phyloP scores from a whole-genome alignment of 495 filamentous ascomycete genomes.

The Aspergillus saccharolyticus region DNA sequence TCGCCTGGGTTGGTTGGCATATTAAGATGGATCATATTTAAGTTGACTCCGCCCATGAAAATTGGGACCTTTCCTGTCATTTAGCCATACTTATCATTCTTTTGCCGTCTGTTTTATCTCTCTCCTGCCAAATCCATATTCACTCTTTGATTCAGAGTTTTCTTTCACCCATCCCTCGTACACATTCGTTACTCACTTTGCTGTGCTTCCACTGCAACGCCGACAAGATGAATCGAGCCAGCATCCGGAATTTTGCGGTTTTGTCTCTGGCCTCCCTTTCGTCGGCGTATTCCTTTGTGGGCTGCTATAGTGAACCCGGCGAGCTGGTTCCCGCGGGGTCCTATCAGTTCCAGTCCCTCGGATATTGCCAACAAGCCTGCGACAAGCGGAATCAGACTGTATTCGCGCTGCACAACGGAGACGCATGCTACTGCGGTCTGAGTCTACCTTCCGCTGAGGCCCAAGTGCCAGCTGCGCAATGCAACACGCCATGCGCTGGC shows the following conservation, averaged over 20 bases:
- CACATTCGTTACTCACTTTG: not conserved
- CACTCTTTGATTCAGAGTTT: not conserved
- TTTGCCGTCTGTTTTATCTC: not conserved
- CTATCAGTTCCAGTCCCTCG: slow-evolving; percentile 27
- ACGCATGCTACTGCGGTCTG: slow-evolving; percentile 35
- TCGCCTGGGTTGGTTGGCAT: not conserved
- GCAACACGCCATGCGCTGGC: slow-evolving; percentile 30
- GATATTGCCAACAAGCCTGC: slow-evolving; percentile 32
- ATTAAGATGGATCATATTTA: slow-evolving; percentile 5
- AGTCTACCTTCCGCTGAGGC: slow-evolving; percentile 22
- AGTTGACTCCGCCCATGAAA: not conserved
- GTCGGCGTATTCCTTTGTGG: slow-evolving; percentile 13
- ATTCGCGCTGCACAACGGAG: slow-evolving; percentile 28
- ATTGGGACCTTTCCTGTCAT: not conserved
- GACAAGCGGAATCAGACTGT: slow-evolving; percentile 21
- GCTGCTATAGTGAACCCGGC: slow-evolving; percentile 33
- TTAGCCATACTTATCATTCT: not conserved
- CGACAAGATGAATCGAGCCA: slow-evolving; percentile 5
- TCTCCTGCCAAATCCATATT: not conserved
- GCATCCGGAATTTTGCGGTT: slow-evolving; percentile 15
- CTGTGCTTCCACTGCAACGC: not conserved
- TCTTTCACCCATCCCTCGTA: not conserved
- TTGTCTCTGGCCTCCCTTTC: slow-evolving; percentile 30
- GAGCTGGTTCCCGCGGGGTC: slow-evolving; percentile 18
- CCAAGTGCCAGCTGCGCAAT: slow-evolving; percentile 30